Conservation (phyloP, 2,329 filamentous ascomycete genomes). For the Neonectria hederae region DNA sequence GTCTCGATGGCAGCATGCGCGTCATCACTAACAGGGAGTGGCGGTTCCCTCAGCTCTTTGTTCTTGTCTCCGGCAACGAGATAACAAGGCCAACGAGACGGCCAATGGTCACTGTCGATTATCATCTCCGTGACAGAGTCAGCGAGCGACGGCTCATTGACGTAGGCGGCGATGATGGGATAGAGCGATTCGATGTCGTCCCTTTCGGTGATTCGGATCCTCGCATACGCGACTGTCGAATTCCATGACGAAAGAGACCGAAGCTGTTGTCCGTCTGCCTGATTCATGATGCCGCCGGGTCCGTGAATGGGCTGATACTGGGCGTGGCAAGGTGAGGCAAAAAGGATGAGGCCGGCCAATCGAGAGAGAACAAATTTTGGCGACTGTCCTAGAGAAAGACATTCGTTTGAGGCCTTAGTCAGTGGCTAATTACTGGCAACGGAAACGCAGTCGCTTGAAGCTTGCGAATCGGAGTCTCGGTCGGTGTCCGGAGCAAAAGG, state of each 20-base stretch:
- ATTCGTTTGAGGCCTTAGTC: background rate
- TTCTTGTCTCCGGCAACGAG: background rate
- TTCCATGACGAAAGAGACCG: background rate
- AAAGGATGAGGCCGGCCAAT: background rate
- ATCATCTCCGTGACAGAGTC: slow-evolving; percentile 7
- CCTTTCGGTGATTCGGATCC: background rate
- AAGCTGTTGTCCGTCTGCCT: background rate
- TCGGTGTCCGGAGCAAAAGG: too few relatives aligned
- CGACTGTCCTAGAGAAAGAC: background rate
- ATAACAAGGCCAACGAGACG: background rate
- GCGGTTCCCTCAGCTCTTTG: background rate
- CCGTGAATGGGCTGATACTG: background rate
- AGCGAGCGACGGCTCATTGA: background rate
- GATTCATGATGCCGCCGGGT: background rate
- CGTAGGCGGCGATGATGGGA: slow-evolving; percentile 1
- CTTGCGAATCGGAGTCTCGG: too few relatives aligned
- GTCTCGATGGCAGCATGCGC: background rate
- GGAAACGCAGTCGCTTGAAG: too few relatives aligned
- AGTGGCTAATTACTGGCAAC: too few relatives aligned
- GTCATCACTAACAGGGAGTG: background rate
- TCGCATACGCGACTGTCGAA: background rate
- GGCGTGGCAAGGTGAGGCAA: background rate
- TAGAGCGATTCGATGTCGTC: slow-evolving; percentile 6
- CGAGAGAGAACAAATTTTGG: background rate
- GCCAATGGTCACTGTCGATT: background rate